Percentiles rank a stretch among this genome's conserved stretches.
Evolutionary conservation across 2,329 filamentous ascomycete species (phyloP).

Genomic region (Claviceps sp.): DNA sequence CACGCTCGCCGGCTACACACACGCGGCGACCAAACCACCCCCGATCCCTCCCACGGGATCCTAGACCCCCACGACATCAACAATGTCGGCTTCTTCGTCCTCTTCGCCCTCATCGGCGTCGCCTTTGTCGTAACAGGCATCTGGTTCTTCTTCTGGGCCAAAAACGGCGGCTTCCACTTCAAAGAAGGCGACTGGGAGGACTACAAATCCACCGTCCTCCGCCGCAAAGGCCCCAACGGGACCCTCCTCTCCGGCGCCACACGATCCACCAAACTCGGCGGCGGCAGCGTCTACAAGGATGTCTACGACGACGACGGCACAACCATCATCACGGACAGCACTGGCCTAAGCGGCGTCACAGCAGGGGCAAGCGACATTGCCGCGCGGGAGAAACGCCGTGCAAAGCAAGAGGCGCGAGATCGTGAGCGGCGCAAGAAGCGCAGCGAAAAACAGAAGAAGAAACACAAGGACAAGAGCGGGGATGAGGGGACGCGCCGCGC

Average conservation of each 20-base stretch:
- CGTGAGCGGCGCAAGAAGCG: constrained; percentile 19
- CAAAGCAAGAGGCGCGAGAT: constrained; percentile 36
- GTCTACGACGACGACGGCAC: constrained; percentile 37
- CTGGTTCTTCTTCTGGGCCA: constrained; percentile 99
- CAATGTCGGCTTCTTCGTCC: constrained; percentile 62
- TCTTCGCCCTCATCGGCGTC: constrained; percentile 75
- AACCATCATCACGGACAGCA: constrained; percentile 32
- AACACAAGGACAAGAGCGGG: constrained; percentile 17
- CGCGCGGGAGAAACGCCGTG: constrained; percentile 42
- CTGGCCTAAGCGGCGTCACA: constrained; percentile 40
- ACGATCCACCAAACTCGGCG: constrained; percentile 70
- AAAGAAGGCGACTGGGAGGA: constrained; percentile 86
- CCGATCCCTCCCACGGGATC: constrained; percentile 32
- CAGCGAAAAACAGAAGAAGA: not conserved
- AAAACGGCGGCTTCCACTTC: constrained; percentile 88
- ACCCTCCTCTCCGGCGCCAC: constrained; percentile 74
- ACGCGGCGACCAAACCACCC: constrained; percentile 13
- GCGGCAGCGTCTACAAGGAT: constrained; percentile 71
- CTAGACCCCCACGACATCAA: constrained; percentile 44
- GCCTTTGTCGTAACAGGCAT: constrained; percentile 62
- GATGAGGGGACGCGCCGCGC: constrained; percentile 30
- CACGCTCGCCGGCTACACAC: constrained; percentile 29
- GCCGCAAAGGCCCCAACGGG: constrained; percentile 80
- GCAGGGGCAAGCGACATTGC: constrained; percentile 42
- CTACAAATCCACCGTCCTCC: constrained; percentile 88